Conservation (phyloP, 257 asterid genomes). For the Przewalskia tangutica region DNA sequence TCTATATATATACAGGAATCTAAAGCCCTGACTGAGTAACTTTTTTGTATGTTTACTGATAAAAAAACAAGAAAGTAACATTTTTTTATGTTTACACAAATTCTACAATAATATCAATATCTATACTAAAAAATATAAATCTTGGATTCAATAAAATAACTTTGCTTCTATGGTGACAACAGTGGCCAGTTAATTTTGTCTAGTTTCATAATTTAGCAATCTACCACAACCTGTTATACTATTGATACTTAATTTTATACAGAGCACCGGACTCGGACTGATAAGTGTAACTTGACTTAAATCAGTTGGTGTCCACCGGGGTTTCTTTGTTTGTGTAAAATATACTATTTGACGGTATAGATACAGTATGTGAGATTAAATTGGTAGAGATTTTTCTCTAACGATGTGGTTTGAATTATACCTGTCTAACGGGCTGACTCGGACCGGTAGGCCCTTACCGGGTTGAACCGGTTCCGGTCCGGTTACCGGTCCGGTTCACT, state of each 20-base stretch:
- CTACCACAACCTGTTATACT: not conserved
- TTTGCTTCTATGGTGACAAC: not conserved
- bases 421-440: too few species aligned
- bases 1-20: not conserved
- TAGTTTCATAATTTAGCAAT: not conserved
- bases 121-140: not conserved
- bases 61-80: too few species aligned
- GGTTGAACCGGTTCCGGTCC: too few species aligned
- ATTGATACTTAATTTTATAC: not conserved
- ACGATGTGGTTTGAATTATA: not conserved
- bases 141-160: not conserved
- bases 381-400: not conserved
- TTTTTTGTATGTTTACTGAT: not conserved
- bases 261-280: not conserved
- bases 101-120: not conserved
- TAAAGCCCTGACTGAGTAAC: not conserved
- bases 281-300: not conserved
- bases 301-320: not conserved
- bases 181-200: not conserved
- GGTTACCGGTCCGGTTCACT: too few species aligned
- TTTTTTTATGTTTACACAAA: not conserved
- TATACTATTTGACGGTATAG: not conserved
- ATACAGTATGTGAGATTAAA: not conserved
- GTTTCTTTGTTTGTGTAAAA: not conserved
- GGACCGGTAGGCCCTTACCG: too few species aligned